Conservation (phyloP, 441 rosid genomes). For the Kokia cookei region DNA sequence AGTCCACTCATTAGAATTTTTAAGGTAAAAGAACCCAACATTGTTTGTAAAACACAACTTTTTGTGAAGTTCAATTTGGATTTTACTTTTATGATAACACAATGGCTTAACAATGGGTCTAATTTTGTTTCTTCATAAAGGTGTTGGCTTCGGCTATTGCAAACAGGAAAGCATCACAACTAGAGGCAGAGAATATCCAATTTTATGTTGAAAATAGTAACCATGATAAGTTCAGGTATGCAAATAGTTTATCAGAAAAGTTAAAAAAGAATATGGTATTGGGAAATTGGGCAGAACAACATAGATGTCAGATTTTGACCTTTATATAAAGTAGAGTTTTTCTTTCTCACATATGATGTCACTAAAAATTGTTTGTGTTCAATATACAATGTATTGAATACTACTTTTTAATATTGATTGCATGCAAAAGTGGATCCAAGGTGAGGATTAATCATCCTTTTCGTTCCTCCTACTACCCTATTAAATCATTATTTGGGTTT, state of each 20-base stretch:
- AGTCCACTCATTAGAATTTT: constrained; percentile 41
- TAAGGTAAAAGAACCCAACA: constrained; percentile 20
- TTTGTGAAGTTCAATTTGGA: no score
- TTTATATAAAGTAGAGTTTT: background rate
- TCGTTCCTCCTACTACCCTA: no score
- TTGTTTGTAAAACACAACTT: background rate
- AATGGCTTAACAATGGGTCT: background rate
- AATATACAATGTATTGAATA: no score
- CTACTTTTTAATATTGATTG: no score
- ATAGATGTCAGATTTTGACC: background rate
- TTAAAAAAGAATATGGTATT: no score
- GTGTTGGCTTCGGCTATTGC: constrained; percentile 30
- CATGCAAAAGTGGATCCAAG: no score
- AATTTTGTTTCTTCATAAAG: constrained; percentile 5
- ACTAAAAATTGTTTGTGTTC: no score
- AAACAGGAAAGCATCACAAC: constrained; percentile 30
- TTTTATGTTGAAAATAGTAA: constrained; percentile 9
- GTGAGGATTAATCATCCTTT: no score
- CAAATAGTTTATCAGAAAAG: background rate
- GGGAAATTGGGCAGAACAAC: background rate
- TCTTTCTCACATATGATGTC: no score
- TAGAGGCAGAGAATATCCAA: constrained; percentile 7
- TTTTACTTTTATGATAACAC: background rate
- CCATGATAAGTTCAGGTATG: constrained; percentile 35
- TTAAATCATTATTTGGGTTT: no score